Evolutionary conservation across 2,329 filamentous ascomycete genomes (phyloP).

Genomic region (Hypoxylon sp.): DNA sequence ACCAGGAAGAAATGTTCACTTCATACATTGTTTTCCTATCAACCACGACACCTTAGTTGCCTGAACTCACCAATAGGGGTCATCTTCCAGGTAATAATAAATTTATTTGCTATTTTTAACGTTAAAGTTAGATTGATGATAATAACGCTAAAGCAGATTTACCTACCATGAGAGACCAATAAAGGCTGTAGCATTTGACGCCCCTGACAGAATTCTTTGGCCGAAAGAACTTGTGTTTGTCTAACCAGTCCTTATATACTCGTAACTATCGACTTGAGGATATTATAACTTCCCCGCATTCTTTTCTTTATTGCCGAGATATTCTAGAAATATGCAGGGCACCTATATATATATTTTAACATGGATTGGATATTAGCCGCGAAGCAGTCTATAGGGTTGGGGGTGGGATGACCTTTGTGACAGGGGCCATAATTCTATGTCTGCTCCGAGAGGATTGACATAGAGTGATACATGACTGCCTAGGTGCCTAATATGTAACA

Average conservation of each 20-base stretch:
- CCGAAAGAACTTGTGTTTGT: not conserved
- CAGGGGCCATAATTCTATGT: constrained; percentile 2
- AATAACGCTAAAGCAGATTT: too few species aligned
- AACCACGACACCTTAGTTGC: too few species aligned
- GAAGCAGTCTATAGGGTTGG: constrained; percentile 37
- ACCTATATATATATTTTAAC: constrained; percentile 16
- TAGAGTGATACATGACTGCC: constrained; percentile 14
- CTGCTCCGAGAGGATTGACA: constrained; percentile 3
- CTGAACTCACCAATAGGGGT: too few species aligned
- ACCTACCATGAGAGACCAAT: too few species aligned
- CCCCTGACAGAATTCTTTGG: too few species aligned
- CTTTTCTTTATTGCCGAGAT: constrained; percentile 35
- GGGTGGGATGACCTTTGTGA: constrained; percentile 13
- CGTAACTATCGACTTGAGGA: not conserved
- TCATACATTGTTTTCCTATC: too few species aligned
- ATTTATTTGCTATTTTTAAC: too few species aligned
- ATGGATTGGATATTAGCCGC: constrained; percentile 38
- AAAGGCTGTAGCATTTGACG: too few species aligned
- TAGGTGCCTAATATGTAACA: constrained; percentile 14
- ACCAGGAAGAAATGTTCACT: too few species aligned
- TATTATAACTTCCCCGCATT: constrained; percentile 32
- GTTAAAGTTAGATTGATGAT: too few species aligned
- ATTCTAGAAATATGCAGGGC: constrained; percentile 18
- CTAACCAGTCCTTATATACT: not conserved
- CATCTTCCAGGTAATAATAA: too few species aligned